Base-by-base conservation (phyloP, 148 eudicot species). In the Cornus kousa region DNA sequence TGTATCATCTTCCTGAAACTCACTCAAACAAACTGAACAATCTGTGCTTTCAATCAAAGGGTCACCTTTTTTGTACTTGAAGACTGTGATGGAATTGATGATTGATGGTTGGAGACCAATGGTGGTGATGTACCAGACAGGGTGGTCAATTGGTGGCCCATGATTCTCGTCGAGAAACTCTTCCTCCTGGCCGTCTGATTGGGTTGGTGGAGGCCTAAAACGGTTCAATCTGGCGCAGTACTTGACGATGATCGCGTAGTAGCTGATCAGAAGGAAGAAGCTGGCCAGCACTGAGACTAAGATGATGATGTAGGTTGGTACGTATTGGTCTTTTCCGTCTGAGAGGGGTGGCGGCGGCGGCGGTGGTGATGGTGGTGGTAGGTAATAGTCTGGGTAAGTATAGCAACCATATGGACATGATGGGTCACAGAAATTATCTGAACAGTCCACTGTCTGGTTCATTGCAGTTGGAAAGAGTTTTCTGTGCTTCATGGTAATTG, bases 1-100 rank as follows among this genome's bases (percentile, higher is more conserved):
- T 7, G 77, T 60, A 53, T 88, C 91, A 67, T 76, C 87, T 17
- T 88, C 87, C 68, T 84, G 84, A 72, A 88, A 88, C 23, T 90
- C 93, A 67, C 82, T 82, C 33, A 90, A 75, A 69, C 93, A 90
- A 69, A 90, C 88, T 0, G 90, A 85, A 71, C 93, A 90, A 65
- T 82, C 89, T 0, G 83, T 77, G 2, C 88, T 86, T 74, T 90
- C 93, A 10, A 85, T 77, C 81, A 88, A 77, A 3, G 78, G 80
- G 17, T 88, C 93, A 1, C 76, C 79, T 81, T 70, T 80, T 35
- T 81, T 88, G 77, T 82, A 88, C 70, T 79, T 83, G 23, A 87
- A 72, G 31, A 79, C 80, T 0, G 81, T 77, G 20, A 90, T 90
- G 3, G 91, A 67, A 16, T 88, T 76, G 48, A 90, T 90, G 19